phyloP scores from a whole-genome alignment of 306 rosid genomes.

The Luffa aegyptiaca region DNA sequence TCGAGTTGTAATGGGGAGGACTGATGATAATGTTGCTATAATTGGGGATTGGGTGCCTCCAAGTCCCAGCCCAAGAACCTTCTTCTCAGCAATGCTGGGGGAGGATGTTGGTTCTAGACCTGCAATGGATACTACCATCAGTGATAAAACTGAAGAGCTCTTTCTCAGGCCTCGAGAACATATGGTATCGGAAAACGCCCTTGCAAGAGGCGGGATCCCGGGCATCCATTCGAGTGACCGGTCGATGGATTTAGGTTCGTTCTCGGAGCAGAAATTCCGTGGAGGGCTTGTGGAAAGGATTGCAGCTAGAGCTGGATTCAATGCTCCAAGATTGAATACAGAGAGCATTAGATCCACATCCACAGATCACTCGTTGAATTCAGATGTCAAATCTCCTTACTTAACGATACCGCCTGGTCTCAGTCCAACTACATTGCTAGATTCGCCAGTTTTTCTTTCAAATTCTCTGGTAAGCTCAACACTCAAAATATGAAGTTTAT shows the following conservation, averaged over 20 bases:
- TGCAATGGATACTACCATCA: conserved; percentile 26
- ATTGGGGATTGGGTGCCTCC: conserved; percentile 71
- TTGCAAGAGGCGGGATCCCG: conserved; percentile 5
- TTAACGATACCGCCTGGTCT: conserved; percentile 87
- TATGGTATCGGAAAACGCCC: conserved; percentile 1
- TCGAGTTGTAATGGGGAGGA: conserved; percentile 52
- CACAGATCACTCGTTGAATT: conserved; percentile 44
- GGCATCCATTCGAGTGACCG: conserved; percentile 20
- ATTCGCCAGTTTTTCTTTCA: conserved; percentile 86
- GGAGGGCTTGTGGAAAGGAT: conserved; percentile 77
- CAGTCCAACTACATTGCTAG: conserved; percentile 89
- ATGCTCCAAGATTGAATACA: conserved; percentile 90
- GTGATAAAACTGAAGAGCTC: conserved; percentile 31
- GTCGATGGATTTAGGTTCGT: conserved; percentile 19
- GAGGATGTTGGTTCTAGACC: conserved; percentile 45
- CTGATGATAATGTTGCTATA: conserved; percentile 55
- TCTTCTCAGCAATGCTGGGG: conserved; percentile 54
- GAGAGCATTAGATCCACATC: conserved; percentile 76
- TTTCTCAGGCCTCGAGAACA: conserved; percentile 31
- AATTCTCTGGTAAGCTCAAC: conserved; percentile 60
- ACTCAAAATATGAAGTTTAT: background rate
- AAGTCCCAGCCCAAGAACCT: conserved; percentile 61
- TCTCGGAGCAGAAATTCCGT: conserved; percentile 35
- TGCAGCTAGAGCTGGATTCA: conserved; percentile 91
- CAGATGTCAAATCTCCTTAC: conserved; percentile 64